phyloP scores from a whole-genome alignment of 2,329 filamentous ascomycete species.

The Aureobasidium sp. region DNA sequence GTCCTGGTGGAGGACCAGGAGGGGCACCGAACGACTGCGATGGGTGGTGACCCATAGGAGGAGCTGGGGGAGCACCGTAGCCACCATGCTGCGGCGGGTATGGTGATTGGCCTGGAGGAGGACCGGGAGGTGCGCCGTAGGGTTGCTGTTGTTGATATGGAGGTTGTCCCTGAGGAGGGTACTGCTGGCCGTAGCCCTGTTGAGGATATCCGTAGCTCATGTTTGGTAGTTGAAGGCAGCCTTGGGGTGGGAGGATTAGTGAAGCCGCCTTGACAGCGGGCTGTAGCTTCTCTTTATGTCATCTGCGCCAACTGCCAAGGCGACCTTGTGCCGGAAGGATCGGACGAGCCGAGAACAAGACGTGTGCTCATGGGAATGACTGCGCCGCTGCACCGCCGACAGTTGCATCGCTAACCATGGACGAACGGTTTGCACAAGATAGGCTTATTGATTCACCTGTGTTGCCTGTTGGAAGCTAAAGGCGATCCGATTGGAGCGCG shows the following conservation, averaged over 20 bases:
- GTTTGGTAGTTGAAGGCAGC: neutral
- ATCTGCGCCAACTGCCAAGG: constrained; percentile 7
- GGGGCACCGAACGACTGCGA: constrained; percentile 3
- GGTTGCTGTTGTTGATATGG: constrained; percentile 10
- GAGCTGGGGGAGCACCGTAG: constrained; percentile 19
- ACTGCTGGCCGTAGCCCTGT: constrained; percentile 12
- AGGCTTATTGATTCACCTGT: neutral
- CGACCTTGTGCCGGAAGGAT: constrained; percentile 5
- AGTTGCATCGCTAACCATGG: neutral
- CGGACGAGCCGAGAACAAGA: constrained; percentile 1
- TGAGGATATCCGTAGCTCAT: constrained; percentile 14
- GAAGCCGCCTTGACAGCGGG: neutral
- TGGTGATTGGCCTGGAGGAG: constrained; percentile 15
- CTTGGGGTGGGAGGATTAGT: neutral
- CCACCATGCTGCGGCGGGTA: constrained; percentile 18
- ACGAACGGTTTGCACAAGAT: neutral
- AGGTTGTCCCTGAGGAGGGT: constrained; percentile 8
- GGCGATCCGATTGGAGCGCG: neutral
- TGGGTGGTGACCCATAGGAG: constrained; percentile 18
- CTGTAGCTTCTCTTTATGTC: constrained; percentile 8
- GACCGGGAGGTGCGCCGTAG: neutral
- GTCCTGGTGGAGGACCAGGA: constrained; percentile 1
- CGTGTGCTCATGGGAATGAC: neutral
- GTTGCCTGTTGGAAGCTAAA: neutral
- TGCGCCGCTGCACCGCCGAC: constrained; percentile 1